These are phyloP conservation scores for Xylaria sp. DNA, from an alignment of 2,329 filamentous ascomycete species.

Conservation along the genomic window DNA sequence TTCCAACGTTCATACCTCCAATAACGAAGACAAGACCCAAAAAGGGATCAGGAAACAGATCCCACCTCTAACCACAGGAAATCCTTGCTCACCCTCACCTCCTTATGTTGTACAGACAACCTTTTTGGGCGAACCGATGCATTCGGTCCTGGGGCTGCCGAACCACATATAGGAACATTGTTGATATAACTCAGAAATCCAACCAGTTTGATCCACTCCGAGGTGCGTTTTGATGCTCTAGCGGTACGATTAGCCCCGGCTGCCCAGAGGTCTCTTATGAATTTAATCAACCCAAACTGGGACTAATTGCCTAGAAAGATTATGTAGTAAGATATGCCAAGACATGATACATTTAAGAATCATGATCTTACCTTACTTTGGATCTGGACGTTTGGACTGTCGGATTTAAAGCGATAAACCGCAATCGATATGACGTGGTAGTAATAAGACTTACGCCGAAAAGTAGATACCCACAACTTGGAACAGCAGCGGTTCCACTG, in stretches of 20 bases:
- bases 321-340: conserved; percentile 19
- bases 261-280: conserved; percentile 19
- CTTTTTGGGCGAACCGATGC: conserved; percentile 16
- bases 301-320: conserved; percentile 13
- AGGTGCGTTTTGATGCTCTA: conserved; percentile 20
- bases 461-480: conserved; percentile 33
- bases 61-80: conserved; percentile 6
- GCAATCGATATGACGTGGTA: conserved; percentile 6
- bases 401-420: conserved; percentile 2
- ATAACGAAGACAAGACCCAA: conserved; percentile 8
- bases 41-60: neutral
- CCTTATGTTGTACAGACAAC: conserved; percentile 14
- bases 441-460: conserved; percentile 10
- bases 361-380: conserved; percentile 12
- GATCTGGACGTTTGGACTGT: neutral
- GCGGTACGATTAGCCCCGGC: conserved; percentile 20
- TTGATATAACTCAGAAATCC: conserved; percentile 16
- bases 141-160: conserved; percentile 12
- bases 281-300: conserved; percentile 7
- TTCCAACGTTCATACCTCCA: conserved; percentile 18
- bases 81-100: conserved; percentile 1
- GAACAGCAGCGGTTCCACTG: conserved; percentile 18
- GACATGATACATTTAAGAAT: conserved; percentile 3
- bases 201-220: conserved; percentile 19
- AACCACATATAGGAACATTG: conserved; percentile 24